These are phyloP conservation scores for Chrysoporthe austroafricana DNA, from an alignment of 2,329 filamentous ascomycete genomes.

Conservation along the genomic window DNA sequence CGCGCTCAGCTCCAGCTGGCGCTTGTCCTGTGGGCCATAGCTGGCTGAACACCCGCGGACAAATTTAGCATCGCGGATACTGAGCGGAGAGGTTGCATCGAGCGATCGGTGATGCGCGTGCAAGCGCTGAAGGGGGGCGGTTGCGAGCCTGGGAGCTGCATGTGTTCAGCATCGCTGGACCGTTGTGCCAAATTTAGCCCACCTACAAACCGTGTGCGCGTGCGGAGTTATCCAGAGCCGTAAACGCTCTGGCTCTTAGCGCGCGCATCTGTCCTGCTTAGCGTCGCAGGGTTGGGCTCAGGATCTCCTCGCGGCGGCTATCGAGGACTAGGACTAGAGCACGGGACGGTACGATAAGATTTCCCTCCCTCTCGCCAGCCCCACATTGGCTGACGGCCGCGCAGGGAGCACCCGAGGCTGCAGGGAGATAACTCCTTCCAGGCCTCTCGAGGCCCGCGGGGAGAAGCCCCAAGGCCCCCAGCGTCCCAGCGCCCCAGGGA, in stretches of 20 bases:
- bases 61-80: slow-evolving; percentile 25
- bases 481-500: too few relatives aligned
- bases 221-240: background rate
- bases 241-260: slow-evolving; percentile 13
- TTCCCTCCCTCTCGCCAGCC: background rate
- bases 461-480: too few relatives aligned
- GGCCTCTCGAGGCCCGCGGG: background rate
- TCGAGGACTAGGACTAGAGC: background rate
- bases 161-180: background rate
- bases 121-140: slow-evolving; percentile 18
- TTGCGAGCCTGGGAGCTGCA: slow-evolving; percentile 6
- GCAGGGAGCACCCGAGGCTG: slow-evolving; percentile 11
- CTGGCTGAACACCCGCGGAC: slow-evolving; percentile 7
- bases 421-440: slow-evolving; percentile 8
- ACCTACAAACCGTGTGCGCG: background rate
- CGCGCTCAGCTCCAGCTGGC: slow-evolving; percentile 15
- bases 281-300: background rate
- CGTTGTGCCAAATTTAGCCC: slow-evolving; percentile 26
- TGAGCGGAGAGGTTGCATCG: slow-evolving; percentile 18
- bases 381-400: background rate
- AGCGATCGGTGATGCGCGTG: slow-evolving; percentile 18
- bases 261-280: slow-evolving; percentile 4
- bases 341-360: slow-evolving; percentile 2
- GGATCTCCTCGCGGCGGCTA: slow-evolving; percentile 13
- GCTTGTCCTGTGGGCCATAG: slow-evolving; percentile 19